Base-by-base conservation (phyloP, 2,329 filamentous ascomycete genomes). In the Scopulariopsis brevicaulis region DNA sequence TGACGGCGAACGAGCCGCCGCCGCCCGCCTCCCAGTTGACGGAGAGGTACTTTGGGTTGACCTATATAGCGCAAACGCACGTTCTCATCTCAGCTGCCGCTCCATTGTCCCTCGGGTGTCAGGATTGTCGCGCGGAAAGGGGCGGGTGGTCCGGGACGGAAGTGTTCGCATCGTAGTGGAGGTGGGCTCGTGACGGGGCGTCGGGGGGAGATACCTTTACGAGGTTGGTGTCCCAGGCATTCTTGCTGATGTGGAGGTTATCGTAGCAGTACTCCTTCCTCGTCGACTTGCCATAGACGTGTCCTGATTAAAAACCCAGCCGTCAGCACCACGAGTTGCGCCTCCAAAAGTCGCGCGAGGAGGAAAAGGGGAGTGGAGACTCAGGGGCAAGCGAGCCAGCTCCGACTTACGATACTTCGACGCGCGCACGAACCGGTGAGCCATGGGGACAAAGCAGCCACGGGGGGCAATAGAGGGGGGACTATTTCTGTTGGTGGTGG, bases 221-320 rank as follows among this genome's bases (percentile, higher is more conserved):
- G 69, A 99, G 78, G 77, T 99, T 99, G 68, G 92, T 96, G 74
- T 99, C 94, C 94, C 94, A 99, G 58, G 94, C 94, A 85, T 99
- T 99, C 74, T 88, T 90, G 69, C 91, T 96, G 74, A 99, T 90
- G 71, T 90, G 90, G 65, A 99, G 79, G 74, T 97, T 97, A 74
- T 99, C 94, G 77, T 97, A 99, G 80, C 92, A 96, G 82, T 90
- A 89, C 73, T 99, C 94, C 83, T 96, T 96, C 75, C 90, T 87
- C 64, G 92, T 95, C 62, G 90, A 78, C 76, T 95, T 94, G 71
- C 94, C 94, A 78, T 96, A 99, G 77, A 99, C 89, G 81, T 99
- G 94, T 80, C 93, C 93, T 96, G 18, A 8, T 73, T 59, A 63
- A 25, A 56, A 51, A 55, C 15, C n/a, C 51, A 59, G 60, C 54